A percentile compares a stretch with the other conserved stretches of the same genome.
Conservation (phyloP, 2,329 filamentous ascomycete genomes). For the Epicoccum nigrum region DNA sequence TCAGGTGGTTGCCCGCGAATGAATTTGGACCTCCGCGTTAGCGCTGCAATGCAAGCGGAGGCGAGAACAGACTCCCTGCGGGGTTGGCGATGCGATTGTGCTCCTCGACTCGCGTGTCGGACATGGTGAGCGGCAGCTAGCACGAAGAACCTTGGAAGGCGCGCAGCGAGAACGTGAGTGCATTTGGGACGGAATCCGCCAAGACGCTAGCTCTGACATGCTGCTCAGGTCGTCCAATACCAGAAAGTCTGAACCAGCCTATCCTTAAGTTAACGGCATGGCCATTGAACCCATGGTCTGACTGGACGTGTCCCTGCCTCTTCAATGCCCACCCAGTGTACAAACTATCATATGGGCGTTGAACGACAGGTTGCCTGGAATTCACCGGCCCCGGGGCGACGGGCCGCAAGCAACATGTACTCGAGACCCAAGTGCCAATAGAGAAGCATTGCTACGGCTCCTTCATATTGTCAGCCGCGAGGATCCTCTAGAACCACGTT, state of each 20-base stretch:
- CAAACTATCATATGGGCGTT: too few species aligned
- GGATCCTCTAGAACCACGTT: neutral
- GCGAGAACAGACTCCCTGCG: constrained; percentile 3
- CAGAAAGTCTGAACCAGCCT: neutral
- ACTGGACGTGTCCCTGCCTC: neutral
- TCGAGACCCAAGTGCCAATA: neutral
- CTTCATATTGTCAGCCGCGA: neutral
- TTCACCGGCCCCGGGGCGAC: neutral
- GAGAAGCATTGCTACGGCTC: neutral
- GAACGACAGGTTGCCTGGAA: too few species aligned
- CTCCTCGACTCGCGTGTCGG: neutral
- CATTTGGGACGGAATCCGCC: neutral
- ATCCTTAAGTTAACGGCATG: neutral
- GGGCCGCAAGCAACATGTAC: neutral
- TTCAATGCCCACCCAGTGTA: neutral
- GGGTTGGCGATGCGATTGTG: constrained; percentile 5
- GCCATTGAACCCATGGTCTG: constrained; percentile 1
- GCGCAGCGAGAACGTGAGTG: neutral
- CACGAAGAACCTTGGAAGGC: constrained; percentile 1
- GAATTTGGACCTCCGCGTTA: constrained; percentile 1
- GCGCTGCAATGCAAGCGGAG: constrained; percentile 4
- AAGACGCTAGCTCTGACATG: neutral
- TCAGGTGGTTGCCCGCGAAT: constrained; percentile 16
- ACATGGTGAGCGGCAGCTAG: neutral
- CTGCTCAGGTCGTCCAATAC: neutral